Evolutionary conservation across 306 rosid genomes (phyloP), one percentile per base, ranked within the genome.

Genomic region (Sindora glabra): DNA sequence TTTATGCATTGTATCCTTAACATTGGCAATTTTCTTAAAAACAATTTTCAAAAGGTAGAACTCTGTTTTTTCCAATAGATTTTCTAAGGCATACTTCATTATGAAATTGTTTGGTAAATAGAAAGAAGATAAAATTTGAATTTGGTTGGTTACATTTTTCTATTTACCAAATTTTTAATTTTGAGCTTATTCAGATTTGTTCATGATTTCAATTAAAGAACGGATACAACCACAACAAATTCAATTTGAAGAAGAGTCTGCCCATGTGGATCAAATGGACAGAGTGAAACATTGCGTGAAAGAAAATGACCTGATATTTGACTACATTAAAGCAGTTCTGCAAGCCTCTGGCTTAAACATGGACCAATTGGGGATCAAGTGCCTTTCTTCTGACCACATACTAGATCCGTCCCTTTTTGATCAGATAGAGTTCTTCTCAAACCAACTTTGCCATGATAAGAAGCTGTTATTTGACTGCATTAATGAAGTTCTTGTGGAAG

Each of bases 391-490:
- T 4, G 95, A 84, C 67, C 84, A 82, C 70, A 78, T 86, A 51
- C 73, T 94, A 36, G 87, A 86, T 52, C 83, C 82, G 33, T 71
- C 89, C 41, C 48, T 79, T 67, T 72, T 68, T 56, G 84, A 73
- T 48, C 83, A 69, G 69, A 77, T 82, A 40, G 90, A 74, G 64
- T 69, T 73, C 59, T 71, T 40, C 51, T 55, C 99, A 15, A 80
- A 74, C 76, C 83, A 53, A 53, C 80, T 74, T 24, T 86, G 81
- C 75, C 77, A 47, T 18, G 83, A 94, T 26, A 74, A 18, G 56
- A 80, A 77, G 74, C 97, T 82, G 67, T 87, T 94, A 42, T 64
- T 84, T 16, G 86, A 86, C 66, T 80, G 91, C 26, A 64, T 80
- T 62, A 82, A 82, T 12, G 95, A 86, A 58, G 89, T 82, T 55